Evolutionary conservation across 768 basidiomycete genomes (phyloP), one percentile per base, ranked within the genome.

Genomic region (Psilocybe cyanescens): DNA sequence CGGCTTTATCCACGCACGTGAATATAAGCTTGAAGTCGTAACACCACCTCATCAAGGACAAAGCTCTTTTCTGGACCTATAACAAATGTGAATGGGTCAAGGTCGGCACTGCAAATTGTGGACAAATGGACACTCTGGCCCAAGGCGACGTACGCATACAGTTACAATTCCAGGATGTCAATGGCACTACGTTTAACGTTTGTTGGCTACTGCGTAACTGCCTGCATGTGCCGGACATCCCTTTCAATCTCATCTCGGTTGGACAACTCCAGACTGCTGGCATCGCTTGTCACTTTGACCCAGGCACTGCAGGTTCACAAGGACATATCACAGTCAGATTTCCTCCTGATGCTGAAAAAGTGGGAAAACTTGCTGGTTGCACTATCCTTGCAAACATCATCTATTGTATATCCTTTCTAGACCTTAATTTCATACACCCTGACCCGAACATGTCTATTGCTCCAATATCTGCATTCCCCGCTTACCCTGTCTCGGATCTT

Each of bases 41-140:
- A n/a, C n/a, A n/a, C 19, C 64, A 65, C 44, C 44, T 59, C 3
- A 62, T 65, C 14, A 44, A 54, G 7, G 58, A 65, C n/a, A 35
- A 35, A 1, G 7, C 5, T 2, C 29, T 53, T 2, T 65, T 65
- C 49, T 60, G 58, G 60, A 57, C 54, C 4, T 65, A 59, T 39
- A 49, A 58, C 8, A 12, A 54, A 1, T 30, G 45, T 5, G 47
- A 56, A 14, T 29, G 39, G 3, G 19, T 51, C 2, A 30, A 12
- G 16, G 44, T 65, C 2, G 35, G 48, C 8, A 65, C 64, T 0
- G 64, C 64, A 3, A 65, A 65, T 30, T 65, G 61, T 19, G 58
- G 64, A 2, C 14, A 28, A 1, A 51, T 65, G 57, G 50, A 41
- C 11, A 57, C 61, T 2, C 2, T 28, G 1, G 64, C 46, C 8